Evolutionary conservation across 208 protist species (phyloP).

Genomic region (Endotrypanum monterogeii): DNA sequence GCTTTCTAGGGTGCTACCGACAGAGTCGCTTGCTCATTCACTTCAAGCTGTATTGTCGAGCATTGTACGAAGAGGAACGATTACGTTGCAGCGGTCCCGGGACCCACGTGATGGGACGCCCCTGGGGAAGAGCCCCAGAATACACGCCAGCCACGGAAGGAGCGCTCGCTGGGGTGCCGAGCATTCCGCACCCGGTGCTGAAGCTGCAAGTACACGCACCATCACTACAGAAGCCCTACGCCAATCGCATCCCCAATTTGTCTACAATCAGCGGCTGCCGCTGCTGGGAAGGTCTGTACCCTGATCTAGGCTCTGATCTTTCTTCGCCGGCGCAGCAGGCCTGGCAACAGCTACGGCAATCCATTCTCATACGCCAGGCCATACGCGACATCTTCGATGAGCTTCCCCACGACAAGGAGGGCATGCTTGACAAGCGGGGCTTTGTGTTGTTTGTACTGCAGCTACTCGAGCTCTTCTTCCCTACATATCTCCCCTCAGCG

Average conservation of each 20-base stretch:
- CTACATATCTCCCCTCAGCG: slow-evolving; percentile 38
- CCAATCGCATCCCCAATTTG: slow-evolving; percentile 30
- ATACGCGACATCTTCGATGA: slow-evolving; percentile 71
- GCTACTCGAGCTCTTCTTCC: slow-evolving; percentile 85
- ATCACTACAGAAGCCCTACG: slow-evolving; percentile 22
- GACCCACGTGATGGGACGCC: slow-evolving; percentile 19
- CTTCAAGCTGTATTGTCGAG: slow-evolving; percentile 80
- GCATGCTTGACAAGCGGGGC: slow-evolving; percentile 54
- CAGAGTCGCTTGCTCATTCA: slow-evolving; percentile 79
- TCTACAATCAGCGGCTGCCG: slow-evolving; percentile 36
- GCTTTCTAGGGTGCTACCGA: slow-evolving; percentile 73
- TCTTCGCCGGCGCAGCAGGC: slow-evolving; percentile 13
- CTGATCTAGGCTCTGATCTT: slow-evolving; percentile 37
- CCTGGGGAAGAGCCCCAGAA: not conserved
- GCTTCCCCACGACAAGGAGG: slow-evolving; percentile 57
- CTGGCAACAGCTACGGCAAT: slow-evolving; percentile 26
- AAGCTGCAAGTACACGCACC: slow-evolving; percentile 46
- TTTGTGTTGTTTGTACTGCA: slow-evolving; percentile 79
- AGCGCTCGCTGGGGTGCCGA: slow-evolving; percentile 38
- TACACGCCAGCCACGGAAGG: slow-evolving; percentile 13
- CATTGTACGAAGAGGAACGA: slow-evolving; percentile 69
- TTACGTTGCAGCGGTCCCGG: slow-evolving; percentile 21
- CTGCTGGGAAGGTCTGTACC: slow-evolving; percentile 71
- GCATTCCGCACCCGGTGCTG: slow-evolving; percentile 57
- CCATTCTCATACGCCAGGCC: slow-evolving; percentile 49